Evolutionary conservation across 2,329 filamentous ascomycete species (phyloP).

Genomic region (Aspergillus versicolor): DNA sequence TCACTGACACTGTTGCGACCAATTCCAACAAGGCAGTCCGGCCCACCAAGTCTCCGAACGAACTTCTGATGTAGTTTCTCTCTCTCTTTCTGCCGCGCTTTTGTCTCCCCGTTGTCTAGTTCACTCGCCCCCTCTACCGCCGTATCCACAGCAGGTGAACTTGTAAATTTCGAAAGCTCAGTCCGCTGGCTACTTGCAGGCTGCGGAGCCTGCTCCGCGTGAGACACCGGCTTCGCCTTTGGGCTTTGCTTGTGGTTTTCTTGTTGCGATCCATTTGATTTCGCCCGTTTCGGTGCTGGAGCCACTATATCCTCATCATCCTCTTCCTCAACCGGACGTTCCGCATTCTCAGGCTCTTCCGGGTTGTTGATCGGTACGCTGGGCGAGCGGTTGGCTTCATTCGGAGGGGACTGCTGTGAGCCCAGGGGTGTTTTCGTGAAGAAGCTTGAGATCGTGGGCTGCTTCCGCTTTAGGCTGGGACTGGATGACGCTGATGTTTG

Average conservation of each 20-base stretch:
- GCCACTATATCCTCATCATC: constrained; percentile 43
- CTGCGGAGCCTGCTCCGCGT: constrained; percentile 27
- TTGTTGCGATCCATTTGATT: constrained; percentile 22
- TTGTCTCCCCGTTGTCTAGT: constrained; percentile 47
- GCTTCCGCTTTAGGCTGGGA: constrained; percentile 38
- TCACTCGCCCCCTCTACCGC: constrained; percentile 34
- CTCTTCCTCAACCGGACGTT: constrained; percentile 23
- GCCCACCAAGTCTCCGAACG: constrained; percentile 82
- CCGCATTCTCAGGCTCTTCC: constrained; percentile 6
- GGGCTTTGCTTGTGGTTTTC: constrained; percentile 11
- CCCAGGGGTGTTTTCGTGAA: constrained; percentile 61
- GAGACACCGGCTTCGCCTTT: not conserved
- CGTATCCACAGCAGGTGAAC: constrained; percentile 43
- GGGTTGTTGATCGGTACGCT: not conserved
- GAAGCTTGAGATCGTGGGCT: constrained; percentile 83
- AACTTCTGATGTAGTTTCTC: constrained; percentile 78
- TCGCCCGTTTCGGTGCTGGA: constrained; percentile 44
- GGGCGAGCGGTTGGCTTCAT: constrained; percentile 7
- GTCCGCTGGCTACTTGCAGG: constrained; percentile 49
- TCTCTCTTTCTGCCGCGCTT: constrained; percentile 58
- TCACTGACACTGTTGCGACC: constrained; percentile 60
- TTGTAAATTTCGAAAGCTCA: constrained; percentile 60
- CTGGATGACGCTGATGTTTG: constrained; percentile 32
- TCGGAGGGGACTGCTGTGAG: constrained; percentile 17
- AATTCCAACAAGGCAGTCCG: constrained; percentile 73